These are phyloP conservation scores for Chloranthus sessilifolius DNA, from an alignment of 164 flowering plant genomes.

Conservation along the genomic window DNA sequence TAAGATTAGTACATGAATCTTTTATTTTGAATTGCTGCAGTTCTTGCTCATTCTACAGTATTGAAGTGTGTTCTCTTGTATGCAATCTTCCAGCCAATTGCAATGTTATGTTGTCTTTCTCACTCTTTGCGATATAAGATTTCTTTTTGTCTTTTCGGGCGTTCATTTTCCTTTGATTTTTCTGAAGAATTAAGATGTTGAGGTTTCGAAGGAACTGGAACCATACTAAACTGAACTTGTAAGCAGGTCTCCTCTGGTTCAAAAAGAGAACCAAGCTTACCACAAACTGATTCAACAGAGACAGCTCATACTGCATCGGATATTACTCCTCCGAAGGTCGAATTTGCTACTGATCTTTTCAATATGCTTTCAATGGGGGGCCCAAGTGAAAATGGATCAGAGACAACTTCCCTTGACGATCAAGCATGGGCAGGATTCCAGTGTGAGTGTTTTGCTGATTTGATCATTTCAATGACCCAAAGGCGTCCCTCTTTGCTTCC, in stretches of 20 bases:
- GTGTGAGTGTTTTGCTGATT: slow-evolving; percentile 39
- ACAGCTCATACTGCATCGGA: slow-evolving; percentile 26
- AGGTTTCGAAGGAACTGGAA: neutral
- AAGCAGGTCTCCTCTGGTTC: slow-evolving; percentile 37
- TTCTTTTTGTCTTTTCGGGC: too few relatives aligned
- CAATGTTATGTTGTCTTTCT: slow-evolving; percentile 2
- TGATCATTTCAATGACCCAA: neutral
- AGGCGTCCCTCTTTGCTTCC: neutral
- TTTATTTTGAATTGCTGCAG: too few relatives aligned
- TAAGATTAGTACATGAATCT: too few relatives aligned
- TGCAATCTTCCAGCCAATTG: too few relatives aligned
- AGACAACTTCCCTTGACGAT: slow-evolving; percentile 52
- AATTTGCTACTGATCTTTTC: slow-evolving; percentile 85
- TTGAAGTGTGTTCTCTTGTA: too few relatives aligned
- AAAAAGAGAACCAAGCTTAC: slow-evolving; percentile 27
- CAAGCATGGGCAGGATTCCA: slow-evolving; percentile 91
- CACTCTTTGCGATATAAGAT: neutral
- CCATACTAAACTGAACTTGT: neutral
- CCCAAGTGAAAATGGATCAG: slow-evolving; percentile 55
- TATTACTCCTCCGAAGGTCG: slow-evolving; percentile 57
- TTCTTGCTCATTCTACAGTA: too few relatives aligned
- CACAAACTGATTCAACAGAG: slow-evolving; percentile 3
- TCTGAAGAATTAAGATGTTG: too few relatives aligned
- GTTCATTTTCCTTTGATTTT: neutral
- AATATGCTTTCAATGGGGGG: slow-evolving; percentile 81